Evolutionary conservation across 1,139 yeast species (phyloP).

Genomic region (Kodamaea arcana): DNA sequence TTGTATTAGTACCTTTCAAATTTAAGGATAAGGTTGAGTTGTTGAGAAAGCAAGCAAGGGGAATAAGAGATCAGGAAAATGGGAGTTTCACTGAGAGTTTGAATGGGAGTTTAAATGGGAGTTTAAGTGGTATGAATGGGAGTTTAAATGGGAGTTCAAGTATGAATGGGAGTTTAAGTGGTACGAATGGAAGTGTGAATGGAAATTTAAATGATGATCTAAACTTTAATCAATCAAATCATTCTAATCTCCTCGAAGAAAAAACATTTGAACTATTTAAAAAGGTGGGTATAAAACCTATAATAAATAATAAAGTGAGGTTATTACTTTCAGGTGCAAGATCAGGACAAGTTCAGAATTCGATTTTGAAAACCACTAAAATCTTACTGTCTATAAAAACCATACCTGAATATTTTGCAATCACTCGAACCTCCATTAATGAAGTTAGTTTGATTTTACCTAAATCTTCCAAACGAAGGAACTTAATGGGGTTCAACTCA

Average conservation of each 20-base stretch:
- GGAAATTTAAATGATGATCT: too few species aligned
- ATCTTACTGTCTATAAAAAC: slow-evolving; percentile 24
- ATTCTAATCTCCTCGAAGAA: slow-evolving; percentile 20
- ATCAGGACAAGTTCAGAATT: slow-evolving; percentile 39
- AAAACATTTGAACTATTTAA: slow-evolving; percentile 41
- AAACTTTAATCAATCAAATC: slow-evolving; percentile 39
- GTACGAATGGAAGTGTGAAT: too few species aligned
- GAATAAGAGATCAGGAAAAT: not conserved
- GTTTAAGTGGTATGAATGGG: too few species aligned
- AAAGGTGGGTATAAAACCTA: slow-evolving; percentile 41
- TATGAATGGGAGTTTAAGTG: too few species aligned
- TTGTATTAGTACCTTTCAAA: slow-evolving; percentile 54
- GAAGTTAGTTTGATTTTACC: slow-evolving; percentile 57
- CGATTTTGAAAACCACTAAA: slow-evolving; percentile 35
- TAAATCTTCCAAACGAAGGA: slow-evolving; percentile 32
- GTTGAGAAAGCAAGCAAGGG: not conserved
- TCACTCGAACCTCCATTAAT: slow-evolving; percentile 51
- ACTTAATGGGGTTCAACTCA: slow-evolving; percentile 38
- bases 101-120: too few species aligned
- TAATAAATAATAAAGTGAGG: slow-evolving; percentile 35
- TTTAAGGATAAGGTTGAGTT: slow-evolving; percentile 39
- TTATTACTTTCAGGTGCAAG: slow-evolving; percentile 63
- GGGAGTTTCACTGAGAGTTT: too few species aligned
- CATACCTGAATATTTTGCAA: slow-evolving; percentile 52
- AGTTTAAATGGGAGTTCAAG: too few species aligned